Conservation (phyloP, 2,329 filamentous ascomycete genomes). For the Davidsoniella neocaledoniae region DNA sequence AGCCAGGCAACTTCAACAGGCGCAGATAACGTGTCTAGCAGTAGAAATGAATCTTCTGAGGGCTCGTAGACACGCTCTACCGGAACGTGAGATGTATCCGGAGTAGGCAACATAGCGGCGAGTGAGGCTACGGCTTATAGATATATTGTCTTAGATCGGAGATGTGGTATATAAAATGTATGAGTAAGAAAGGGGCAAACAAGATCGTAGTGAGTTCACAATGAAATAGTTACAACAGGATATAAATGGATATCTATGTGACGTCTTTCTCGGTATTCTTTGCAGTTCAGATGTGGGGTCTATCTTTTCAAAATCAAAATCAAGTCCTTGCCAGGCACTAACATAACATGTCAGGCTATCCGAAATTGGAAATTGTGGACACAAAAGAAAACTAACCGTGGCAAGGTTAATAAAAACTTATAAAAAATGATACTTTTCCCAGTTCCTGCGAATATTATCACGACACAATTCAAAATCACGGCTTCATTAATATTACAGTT, state of each 20-base stretch:
- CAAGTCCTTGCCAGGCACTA: too few species aligned
- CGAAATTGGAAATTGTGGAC: too few species aligned
- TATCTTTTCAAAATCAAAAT: too few species aligned
- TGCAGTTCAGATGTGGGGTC: slow-evolving; percentile 2
- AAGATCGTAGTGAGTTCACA: background rate
- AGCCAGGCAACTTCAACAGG: slow-evolving; percentile 53
- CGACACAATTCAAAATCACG: too few species aligned
- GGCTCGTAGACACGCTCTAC: slow-evolving; percentile 88
- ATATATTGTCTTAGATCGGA: background rate
- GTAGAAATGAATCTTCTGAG: slow-evolving; percentile 85
- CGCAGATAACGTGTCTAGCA: slow-evolving; percentile 79
- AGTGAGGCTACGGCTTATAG: background rate
- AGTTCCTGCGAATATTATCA: too few species aligned
- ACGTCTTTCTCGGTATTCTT: background rate
- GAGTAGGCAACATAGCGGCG: slow-evolving; percentile 67
- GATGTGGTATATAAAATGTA: background rate
- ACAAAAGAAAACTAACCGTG: too few species aligned
- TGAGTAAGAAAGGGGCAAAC: background rate
- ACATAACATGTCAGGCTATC: too few species aligned
- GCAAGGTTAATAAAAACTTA: too few species aligned
- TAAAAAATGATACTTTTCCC: too few species aligned
- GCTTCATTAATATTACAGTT: too few species aligned
- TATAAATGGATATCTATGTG: background rate
- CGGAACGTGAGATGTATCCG: slow-evolving; percentile 78
- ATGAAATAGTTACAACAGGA: background rate